These are phyloP conservation scores for Alternaria sp. DNA, from an alignment of 2,329 filamentous ascomycete genomes.

Conservation along the genomic window DNA sequence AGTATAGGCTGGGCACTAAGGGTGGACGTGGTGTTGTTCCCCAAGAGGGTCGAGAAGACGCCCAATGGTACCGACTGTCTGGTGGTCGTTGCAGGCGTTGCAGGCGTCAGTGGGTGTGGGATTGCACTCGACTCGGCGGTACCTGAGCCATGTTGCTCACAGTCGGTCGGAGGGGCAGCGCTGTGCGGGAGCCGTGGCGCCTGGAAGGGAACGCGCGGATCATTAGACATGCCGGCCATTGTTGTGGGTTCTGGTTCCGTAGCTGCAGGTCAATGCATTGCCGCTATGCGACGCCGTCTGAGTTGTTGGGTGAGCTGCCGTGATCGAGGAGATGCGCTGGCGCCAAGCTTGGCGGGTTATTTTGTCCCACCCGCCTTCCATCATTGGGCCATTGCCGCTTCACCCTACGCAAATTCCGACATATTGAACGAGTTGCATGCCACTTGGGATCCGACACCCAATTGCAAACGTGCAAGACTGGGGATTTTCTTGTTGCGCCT, in stretches of 20 bases:
- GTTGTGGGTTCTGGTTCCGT: slow-evolving; percentile 43
- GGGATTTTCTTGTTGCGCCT: background rate
- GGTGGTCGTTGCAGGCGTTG: slow-evolving; percentile 45
- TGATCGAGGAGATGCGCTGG: slow-evolving; percentile 44
- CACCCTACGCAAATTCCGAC: slow-evolving; percentile 16
- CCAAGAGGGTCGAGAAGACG: slow-evolving; percentile 42
- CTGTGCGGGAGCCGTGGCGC: slow-evolving; percentile 24
- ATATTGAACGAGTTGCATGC: slow-evolving; percentile 16
- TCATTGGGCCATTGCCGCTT: slow-evolving; percentile 34
- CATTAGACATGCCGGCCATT: slow-evolving; percentile 39
- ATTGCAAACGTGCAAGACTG: background rate
- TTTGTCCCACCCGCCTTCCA: slow-evolving; percentile 24
- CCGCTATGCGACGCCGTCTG: slow-evolving; percentile 40
- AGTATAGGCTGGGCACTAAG: slow-evolving; percentile 17
- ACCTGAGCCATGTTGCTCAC: slow-evolving; percentile 24
- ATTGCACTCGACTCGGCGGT: slow-evolving; percentile 29
- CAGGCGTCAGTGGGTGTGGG: slow-evolving; percentile 43
- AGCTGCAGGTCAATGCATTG: slow-evolving; percentile 50
- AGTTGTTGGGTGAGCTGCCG: slow-evolving; percentile 44
- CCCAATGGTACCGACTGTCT: slow-evolving; percentile 43
- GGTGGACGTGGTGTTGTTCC: slow-evolving; percentile 27
- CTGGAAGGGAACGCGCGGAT: slow-evolving; percentile 32
- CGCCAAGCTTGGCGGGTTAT: slow-evolving; percentile 30
- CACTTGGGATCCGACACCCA: background rate
- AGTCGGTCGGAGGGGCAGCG: slow-evolving; percentile 24